Evolutionary conservation across 441 rosid genomes (phyloP), one percentile per base, ranked within the genome.

Genomic region (Aquilaria agallochum): DNA sequence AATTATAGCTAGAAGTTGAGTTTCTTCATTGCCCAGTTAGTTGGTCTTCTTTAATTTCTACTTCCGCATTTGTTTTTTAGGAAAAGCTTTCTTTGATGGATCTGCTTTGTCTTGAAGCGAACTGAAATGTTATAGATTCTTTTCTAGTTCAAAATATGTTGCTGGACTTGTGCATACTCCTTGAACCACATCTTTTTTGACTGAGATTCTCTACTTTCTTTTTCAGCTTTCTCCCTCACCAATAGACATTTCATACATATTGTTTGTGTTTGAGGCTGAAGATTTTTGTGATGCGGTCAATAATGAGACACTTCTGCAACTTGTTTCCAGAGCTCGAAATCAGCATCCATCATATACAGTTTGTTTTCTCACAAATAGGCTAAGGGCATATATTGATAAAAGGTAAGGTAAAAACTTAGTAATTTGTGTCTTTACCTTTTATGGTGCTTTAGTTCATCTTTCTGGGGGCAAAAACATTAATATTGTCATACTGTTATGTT

Each of bases 351-450:
- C 80, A 33, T 83, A 86, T 72, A 86, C 87, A 15, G 74, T 92
- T 70, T 95, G 99, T 80, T 95, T 76, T 70, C 85, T 92, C 64
- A 92, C 92, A 70, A 88, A 88, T 80, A 95, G 87, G 81, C 71
- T 90, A 74, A 78, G 82, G 85, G 81, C 95, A 58, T 87, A 88
- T 59, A 73, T 95, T 66, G 81, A 78, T 72, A 92, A 85, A 77
- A 86, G 90, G 99, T 95, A 57, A 67, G 78, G 53, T 20, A 40
- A 58, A 48, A 31, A 44, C 11, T 33, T 8, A 10, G 27, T 31
- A 12, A 58, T 69, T 46, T 45, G 1, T 58, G 57, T 4, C 11
- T 45, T 20, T 62, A 20, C 68, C 9, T 67, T 31, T 33, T 49
- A 31, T 45, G 50, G 31, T 54, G 48, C 9, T 40, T 55, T 66